Evolutionary conservation across 2,329 filamentous ascomycete genomes (phyloP).

Genomic region (Piedraia hortae): DNA sequence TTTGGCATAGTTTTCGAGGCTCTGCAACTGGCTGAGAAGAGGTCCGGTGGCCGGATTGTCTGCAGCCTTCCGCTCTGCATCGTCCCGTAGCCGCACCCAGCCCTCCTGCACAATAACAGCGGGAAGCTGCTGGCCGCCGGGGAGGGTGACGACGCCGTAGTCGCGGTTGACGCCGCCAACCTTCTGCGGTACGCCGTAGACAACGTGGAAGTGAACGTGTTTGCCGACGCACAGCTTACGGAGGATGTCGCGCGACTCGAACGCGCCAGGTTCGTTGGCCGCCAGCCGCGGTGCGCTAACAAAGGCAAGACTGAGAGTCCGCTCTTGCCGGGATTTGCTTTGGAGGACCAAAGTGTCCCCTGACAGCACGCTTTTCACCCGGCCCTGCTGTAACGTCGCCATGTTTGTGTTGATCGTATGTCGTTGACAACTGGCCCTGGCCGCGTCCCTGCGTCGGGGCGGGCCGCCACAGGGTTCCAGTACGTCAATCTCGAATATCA

Average conservation of each 20-base stretch:
- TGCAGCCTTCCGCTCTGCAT: slow-evolving; percentile 61
- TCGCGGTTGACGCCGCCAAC: slow-evolving; percentile 38
- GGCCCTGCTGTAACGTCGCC: slow-evolving; percentile 20
- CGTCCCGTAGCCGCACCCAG: slow-evolving; percentile 80
- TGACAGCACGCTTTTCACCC: slow-evolving; percentile 80
- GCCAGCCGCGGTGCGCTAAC: slow-evolving; percentile 50
- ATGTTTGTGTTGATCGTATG: slow-evolving; percentile 2
- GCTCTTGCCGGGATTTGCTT: slow-evolving; percentile 60
- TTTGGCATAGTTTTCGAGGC: slow-evolving; percentile 51
- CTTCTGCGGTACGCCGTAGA: slow-evolving; percentile 59
- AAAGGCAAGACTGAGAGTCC: slow-evolving; percentile 70
- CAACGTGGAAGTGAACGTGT: slow-evolving; percentile 53
- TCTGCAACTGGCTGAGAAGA: slow-evolving; percentile 50
- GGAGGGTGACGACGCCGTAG: slow-evolving; percentile 56
- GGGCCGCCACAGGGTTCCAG: too few species aligned
- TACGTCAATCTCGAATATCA: too few species aligned
- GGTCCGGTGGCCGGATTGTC: slow-evolving; percentile 47
- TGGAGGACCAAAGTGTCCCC: slow-evolving; percentile 75
- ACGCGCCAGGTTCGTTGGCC: slow-evolving; percentile 41
- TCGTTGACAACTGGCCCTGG: too few species aligned
- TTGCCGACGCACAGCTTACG: slow-evolving; percentile 67
- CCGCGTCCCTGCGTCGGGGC: too few species aligned
- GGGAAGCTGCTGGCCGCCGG: slow-evolving; percentile 49
- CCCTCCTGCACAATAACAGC: slow-evolving; percentile 66
- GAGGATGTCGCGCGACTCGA: slow-evolving; percentile 82